Base-by-base conservation (phyloP, 306 rosid genomes). In the Datisca glomerata region DNA sequence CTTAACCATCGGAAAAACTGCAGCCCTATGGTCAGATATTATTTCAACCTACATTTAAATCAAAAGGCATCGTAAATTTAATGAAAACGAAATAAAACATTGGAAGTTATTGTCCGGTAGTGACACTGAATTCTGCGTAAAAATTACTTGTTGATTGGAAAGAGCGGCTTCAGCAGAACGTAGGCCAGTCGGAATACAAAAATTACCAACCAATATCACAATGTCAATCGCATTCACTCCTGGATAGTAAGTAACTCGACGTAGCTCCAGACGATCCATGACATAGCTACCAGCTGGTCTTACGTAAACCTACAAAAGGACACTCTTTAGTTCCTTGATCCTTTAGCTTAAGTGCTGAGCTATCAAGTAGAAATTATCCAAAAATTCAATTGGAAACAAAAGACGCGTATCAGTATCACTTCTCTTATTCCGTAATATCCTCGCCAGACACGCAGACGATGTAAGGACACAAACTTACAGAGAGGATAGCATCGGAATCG, bases 261-360 rank as follows among this genome's bases (percentile, higher is more conserved):
- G 80, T 34, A 89, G 69, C 79, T 89, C 97, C 44, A 89, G 72
- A 10, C 79, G 83, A 58, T 89, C 94, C 97, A 89, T 89, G 65
- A 89, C 94, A 59, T 83, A 89, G 62, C 94, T 80, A 31, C 94
- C 97, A 13, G 97, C 94, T 17, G 97, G 97, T 66, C 97, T 83
- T 12, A 89, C 94, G 55, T 89, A 89, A 6, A 89, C 93, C 97
- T 89, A 48, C 13, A 6, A n/a, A 2, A 42, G 5, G 8, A 27
- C 23, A 41, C 21, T 28, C 16, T 7, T 18, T 17, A 32, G 32
- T 24, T 17, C 24, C 45, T 51, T 37, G 15, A 36, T 33, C 23
- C 13, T 38, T 37, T 37, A 6, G 6, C 42, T 3, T 13, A 37
- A 37, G 12, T 19, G 23, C 14, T 34, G 16, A 11, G 15, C 39